Percentiles rank a stretch among this genome's conserved stretches.
phyloP scores from a whole-genome alignment of 2,329 filamentous ascomycete species.

The Mycosphaerelloides madeirae region DNA sequence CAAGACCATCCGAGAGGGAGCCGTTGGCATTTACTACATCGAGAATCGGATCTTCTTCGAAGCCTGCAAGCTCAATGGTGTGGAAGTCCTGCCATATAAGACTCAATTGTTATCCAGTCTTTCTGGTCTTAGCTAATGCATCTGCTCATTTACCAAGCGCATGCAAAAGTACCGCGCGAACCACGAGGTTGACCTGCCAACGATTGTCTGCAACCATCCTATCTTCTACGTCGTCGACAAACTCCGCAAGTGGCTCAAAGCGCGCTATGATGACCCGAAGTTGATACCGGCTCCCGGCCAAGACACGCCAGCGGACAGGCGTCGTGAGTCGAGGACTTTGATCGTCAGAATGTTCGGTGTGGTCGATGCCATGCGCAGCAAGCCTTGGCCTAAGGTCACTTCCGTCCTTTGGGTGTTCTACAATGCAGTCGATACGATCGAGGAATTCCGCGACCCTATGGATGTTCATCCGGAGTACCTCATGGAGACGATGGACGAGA shows the following conservation, averaged over 20 bases:
- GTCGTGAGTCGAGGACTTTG: background rate
- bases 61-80: background rate
- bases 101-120: too few relatives aligned
- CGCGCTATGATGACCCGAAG: background rate
- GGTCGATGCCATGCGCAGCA: background rate
- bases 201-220: background rate
- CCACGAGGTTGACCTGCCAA: background rate
- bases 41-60: constrained; percentile 3
- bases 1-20: background rate
- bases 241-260: background rate
- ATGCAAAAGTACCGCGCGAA: background rate
- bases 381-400: background rate
- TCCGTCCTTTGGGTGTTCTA: background rate
- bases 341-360: background rate
- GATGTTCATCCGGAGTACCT: background rate
- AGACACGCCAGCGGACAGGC: background rate
- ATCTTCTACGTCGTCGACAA: background rate
- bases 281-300: background rate
- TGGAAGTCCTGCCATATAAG: too few relatives aligned
- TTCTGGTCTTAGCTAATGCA: too few relatives aligned
- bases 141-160: background rate
- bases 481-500: too few relatives aligned
- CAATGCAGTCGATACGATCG: background rate
- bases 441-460: background rate
- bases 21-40: constrained; percentile 4